Evolutionary conservation across 345 rosid genomes (phyloP).

Genomic region (Punica granatum): DNA sequence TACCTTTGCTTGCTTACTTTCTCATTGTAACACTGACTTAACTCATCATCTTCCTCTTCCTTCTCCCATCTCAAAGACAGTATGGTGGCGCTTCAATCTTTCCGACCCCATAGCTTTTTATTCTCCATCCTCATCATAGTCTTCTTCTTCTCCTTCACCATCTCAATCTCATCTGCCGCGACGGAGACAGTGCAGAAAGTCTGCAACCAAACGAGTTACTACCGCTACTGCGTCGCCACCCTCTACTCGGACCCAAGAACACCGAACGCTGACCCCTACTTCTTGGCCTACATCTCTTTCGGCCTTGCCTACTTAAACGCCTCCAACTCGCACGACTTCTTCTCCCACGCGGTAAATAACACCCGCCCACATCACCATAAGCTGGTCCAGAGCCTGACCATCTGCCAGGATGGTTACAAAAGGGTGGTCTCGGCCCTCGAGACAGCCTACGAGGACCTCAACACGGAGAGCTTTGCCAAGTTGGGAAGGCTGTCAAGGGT

Average conservation of each 20-base stretch:
- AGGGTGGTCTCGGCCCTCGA: constrained; percentile 16
- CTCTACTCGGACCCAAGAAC: constrained; percentile 38
- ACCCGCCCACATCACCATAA: background rate
- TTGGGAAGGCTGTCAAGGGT: constrained; percentile 14
- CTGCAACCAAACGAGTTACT: constrained; percentile 23
- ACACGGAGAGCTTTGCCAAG: constrained; percentile 30
- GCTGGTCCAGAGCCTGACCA: constrained; percentile 10
- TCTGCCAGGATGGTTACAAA: constrained; percentile 16
- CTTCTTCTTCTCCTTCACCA: constrained; percentile 3
- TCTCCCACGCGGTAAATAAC: constrained; percentile 11
- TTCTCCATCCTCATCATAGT: background rate
- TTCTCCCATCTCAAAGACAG: background rate
- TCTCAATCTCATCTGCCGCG: background rate
- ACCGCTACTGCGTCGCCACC: constrained; percentile 27
- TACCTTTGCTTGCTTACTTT: no score
- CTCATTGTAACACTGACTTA: no score
- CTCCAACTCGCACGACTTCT: constrained; percentile 19
- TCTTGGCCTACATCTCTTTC: constrained; percentile 30
- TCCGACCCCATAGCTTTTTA: background rate
- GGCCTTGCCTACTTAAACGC: constrained; percentile 29
- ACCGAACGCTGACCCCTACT: constrained; percentile 23
- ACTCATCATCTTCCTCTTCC: background rate
- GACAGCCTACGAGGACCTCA: constrained; percentile 27
- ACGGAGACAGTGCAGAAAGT: constrained; percentile 20
- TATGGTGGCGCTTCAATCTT: constrained; percentile 1